Conservation (phyloP, 306 rosid species). For the Cucurbita ficifolia region DNA sequence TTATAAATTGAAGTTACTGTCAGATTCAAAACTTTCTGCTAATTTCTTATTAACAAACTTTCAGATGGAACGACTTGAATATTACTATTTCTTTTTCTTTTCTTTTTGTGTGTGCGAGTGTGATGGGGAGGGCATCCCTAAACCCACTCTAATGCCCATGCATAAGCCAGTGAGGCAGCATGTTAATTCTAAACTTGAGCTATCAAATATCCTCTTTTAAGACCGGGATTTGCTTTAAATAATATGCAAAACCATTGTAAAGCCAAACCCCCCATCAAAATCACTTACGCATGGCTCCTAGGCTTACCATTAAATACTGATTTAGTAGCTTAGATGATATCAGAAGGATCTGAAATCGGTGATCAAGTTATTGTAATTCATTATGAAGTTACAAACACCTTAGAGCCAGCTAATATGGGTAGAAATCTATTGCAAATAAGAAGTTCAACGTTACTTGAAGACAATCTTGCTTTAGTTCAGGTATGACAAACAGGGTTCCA, state of each 20-base stretch:
- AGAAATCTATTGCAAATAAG: background rate
- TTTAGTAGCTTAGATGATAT: background rate
- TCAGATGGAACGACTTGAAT: background rate
- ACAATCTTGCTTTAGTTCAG: background rate
- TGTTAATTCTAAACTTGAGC: background rate
- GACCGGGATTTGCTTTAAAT: background rate
- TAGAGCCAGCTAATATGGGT: background rate
- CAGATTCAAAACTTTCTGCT: background rate
- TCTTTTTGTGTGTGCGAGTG: background rate
- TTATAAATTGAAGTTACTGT: background rate
- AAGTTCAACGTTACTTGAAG: background rate
- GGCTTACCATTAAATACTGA: background rate
- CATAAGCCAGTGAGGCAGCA: background rate
- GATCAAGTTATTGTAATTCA: background rate
- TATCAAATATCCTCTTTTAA: background rate
- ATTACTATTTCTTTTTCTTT: background rate
- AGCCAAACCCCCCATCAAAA: background rate
- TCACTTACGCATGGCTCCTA: background rate
- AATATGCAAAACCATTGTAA: background rate
- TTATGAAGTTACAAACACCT: background rate
- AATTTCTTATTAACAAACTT: background rate
- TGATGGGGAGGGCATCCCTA: background rate
- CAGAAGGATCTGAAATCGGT: background rate
- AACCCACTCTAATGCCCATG: background rate
- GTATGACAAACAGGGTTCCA: background rate